Percentiles rank a stretch among this genome's conserved stretches.
phyloP scores from a whole-genome alignment of 371 early-diverging fungal species.

The Rhizopus delemar region DNA sequence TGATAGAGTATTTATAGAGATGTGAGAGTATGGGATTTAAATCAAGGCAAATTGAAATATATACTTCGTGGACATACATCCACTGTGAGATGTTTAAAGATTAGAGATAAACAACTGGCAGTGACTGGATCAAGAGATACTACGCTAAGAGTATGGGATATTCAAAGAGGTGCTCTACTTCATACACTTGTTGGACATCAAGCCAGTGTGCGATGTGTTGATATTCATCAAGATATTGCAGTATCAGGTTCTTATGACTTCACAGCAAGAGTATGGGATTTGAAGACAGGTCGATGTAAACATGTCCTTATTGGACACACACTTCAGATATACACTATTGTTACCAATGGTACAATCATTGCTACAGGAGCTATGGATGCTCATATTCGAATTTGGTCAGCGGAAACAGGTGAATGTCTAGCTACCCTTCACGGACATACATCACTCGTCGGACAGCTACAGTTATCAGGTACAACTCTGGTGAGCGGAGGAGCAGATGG shows the following conservation, averaged over 20 bases:
- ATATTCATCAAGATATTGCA: conserved; percentile 71
- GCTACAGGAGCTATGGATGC: conserved; percentile 79
- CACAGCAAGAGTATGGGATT: conserved; percentile 86
- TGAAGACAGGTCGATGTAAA: conserved; percentile 67
- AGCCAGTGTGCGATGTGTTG: conserved; percentile 82
- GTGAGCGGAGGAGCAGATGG: conserved; percentile 89
- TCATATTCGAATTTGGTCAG: conserved; percentile 73
- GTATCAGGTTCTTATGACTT: conserved; percentile 91
- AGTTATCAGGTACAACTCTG: conserved; percentile 69
- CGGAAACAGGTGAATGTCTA: conserved; percentile 57
- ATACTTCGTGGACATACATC: conserved; percentile 87
- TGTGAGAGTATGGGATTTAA: conserved; percentile 89
- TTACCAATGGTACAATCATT: conserved; percentile 64
- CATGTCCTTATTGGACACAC: conserved; percentile 70
- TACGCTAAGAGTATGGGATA: conserved; percentile 80
- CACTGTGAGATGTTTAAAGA: conserved; percentile 86
- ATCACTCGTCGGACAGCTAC: conserved; percentile 83
- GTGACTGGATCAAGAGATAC: conserved; percentile 92
- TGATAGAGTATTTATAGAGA: conserved; percentile 45
- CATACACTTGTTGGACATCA: conserved; percentile 74
- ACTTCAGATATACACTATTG: conserved; percentile 68
- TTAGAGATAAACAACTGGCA: conserved; percentile 65
- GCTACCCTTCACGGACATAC: conserved; percentile 76
- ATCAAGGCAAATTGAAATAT: conserved; percentile 71
- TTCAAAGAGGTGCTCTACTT: conserved; percentile 61